A percentile compares a stretch with the other conserved stretches of the same genome.
Evolutionary conservation across 306 rosid genomes (phyloP).

Genomic region (Cucurbita ficifolia): DNA sequence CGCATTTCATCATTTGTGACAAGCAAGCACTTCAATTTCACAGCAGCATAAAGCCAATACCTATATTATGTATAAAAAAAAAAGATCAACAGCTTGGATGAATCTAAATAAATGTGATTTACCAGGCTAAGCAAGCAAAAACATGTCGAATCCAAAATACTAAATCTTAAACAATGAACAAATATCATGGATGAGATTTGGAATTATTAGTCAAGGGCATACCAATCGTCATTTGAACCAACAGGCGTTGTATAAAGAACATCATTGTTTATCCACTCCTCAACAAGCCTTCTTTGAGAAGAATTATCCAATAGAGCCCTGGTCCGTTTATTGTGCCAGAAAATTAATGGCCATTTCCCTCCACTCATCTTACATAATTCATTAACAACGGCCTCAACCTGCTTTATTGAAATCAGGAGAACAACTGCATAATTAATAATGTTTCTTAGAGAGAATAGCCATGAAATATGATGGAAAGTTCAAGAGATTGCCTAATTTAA

Average conservation of each 20-base stretch:
- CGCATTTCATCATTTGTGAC: conserved; percentile 92
- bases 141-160: background rate
- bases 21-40: conserved; percentile 68
- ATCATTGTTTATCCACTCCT: conserved; percentile 67
- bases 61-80: conserved; percentile 15
- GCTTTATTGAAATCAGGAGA: conserved; percentile 23
- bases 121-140: background rate
- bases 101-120: no score
- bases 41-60: conserved; percentile 88
- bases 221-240: conserved; percentile 97
- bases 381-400: conserved; percentile 72
- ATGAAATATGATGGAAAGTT: background rate
- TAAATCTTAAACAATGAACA: background rate
- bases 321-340: conserved; percentile 64
- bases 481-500: background rate
- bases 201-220: conserved; percentile 9
- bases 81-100: background rate
- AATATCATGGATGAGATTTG: background rate
- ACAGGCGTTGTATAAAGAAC: conserved; percentile 66
- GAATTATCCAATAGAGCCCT: conserved; percentile 50
- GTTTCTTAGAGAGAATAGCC: background rate
- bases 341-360: conserved; percentile 69
- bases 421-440: conserved; percentile 19
- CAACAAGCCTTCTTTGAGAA: conserved; percentile 38
- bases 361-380: conserved; percentile 43